Conservation (phyloP, 2,329 filamentous ascomycete species). For the Stemphylium lycopersici region DNA sequence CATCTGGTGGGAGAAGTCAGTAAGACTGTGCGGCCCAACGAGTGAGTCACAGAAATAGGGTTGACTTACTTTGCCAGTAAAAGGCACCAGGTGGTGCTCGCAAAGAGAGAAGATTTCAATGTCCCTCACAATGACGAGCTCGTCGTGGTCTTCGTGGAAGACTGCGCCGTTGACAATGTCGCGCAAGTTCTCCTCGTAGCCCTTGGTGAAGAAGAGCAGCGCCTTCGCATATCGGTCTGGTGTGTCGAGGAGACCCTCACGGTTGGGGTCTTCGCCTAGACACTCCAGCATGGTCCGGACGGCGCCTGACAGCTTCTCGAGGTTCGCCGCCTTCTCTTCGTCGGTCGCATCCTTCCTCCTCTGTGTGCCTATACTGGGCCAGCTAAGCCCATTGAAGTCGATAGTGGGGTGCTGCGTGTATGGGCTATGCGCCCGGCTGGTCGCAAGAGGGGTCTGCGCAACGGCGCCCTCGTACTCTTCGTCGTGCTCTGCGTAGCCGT, state of each 20-base stretch:
- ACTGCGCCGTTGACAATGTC: conserved; percentile 93
- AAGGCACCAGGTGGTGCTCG: conserved; percentile 97
- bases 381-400: conserved; percentile 63
- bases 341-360: conserved; percentile 64
- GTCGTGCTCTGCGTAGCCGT: conserved; percentile 51
- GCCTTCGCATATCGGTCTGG: conserved; percentile 93
- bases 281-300: conserved; percentile 69
- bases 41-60: not conserved
- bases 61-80: conserved; percentile 80
- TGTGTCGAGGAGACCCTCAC: conserved; percentile 67
- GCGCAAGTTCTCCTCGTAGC: conserved; percentile 91
- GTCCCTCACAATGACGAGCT: conserved; percentile 97
- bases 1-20: conserved; percentile 66
- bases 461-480: conserved; percentile 60
- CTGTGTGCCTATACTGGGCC: conserved; percentile 67
- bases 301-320: conserved; percentile 67
- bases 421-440: conserved; percentile 58
- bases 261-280: conserved; percentile 68
- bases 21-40: not conserved
- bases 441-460: conserved; percentile 59
- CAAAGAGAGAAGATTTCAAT: conserved; percentile 95
- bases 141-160: conserved; percentile 95
- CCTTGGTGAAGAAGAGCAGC: conserved; percentile 93
- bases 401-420: conserved; percentile 59
- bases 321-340: conserved; percentile 62